Evolutionary conservation across 2,329 filamentous ascomycete genomes (phyloP).

Genomic region (Venturia nashicola): DNA sequence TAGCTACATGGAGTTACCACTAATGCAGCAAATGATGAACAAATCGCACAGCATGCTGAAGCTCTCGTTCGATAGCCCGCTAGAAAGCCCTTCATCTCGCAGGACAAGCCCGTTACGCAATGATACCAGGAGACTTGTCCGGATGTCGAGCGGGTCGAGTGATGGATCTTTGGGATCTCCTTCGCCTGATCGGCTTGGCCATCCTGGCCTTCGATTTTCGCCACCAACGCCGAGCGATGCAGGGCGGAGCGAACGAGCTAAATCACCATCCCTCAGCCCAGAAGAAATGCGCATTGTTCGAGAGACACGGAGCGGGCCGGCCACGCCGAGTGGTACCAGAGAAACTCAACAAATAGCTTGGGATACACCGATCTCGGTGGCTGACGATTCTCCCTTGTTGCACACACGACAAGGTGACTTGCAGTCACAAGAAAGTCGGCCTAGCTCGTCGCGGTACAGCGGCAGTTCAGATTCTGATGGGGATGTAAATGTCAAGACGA

Average conservation of each 20-base stretch:
- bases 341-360: conserved; percentile 6
- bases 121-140: background rate
- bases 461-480: background rate
- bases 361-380: conserved; percentile 2
- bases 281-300: conserved; percentile 21
- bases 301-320: conserved; percentile 30
- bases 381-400: background rate
- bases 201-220: conserved; percentile 6
- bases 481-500: background rate
- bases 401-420: background rate
- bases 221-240: conserved; percentile 4
- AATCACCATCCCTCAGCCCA: conserved; percentile 9
- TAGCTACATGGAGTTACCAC: conserved; percentile 27
- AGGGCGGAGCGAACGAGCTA: conserved; percentile 1
- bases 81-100: conserved; percentile 22
- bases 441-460: conserved; percentile 3
- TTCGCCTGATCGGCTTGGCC: background rate
- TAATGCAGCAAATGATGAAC: conserved; percentile 32
- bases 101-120: conserved; percentile 2
- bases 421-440: conserved; percentile 3
- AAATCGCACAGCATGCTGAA: conserved; percentile 20
- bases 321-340: conserved; percentile 29
- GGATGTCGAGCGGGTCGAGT: background rate
- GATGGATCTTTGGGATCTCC: conserved; percentile 3
- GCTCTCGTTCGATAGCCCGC: conserved; percentile 21